Evolutionary conservation across 202 grass and related monocot genomes (phyloP).

Genomic region (Dendrocalamus latiflorus): DNA sequence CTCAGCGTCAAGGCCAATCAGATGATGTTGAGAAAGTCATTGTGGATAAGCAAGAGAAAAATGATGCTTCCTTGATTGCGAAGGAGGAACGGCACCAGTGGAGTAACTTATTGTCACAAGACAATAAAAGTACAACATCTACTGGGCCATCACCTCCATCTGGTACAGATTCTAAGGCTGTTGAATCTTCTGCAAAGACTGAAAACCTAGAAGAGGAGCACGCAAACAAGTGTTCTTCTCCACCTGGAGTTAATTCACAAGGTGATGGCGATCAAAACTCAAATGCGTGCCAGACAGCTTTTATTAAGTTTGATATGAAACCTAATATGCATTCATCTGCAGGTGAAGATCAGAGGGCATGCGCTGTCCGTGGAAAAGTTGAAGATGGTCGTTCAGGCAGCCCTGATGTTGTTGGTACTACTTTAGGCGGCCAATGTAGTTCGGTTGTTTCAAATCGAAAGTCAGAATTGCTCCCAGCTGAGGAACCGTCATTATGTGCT

Average conservation of each 20-base stretch:
- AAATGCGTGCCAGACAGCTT: neutral
- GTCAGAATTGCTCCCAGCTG: conserved; percentile 1
- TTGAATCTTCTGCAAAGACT: conserved; percentile 22
- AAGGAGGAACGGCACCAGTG: conserved; percentile 11
- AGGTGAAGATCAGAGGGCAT: conserved; percentile 32
- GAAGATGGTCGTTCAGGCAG: conserved; percentile 32
- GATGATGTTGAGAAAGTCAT: conserved; percentile 23
- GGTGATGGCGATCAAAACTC: conserved; percentile 19
- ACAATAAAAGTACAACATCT: conserved; percentile 25
- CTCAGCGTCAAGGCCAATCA: conserved; percentile 12
- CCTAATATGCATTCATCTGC: conserved; percentile 25
- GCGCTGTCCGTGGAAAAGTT: conserved; percentile 19
- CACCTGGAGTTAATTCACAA: conserved; percentile 29
- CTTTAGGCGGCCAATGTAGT: conserved; percentile 12
- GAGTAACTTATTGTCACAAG: conserved; percentile 8
- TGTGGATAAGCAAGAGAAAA: conserved; percentile 31
- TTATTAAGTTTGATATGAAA: neutral
- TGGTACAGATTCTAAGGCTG: conserved; percentile 26
- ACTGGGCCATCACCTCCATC: conserved; percentile 23
- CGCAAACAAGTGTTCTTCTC: conserved; percentile 7
- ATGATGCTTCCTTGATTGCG: conserved; percentile 14
- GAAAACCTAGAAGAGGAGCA: conserved; percentile 24
- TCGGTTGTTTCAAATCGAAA: neutral
- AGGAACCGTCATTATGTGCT: conserved; percentile 18
- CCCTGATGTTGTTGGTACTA: conserved; percentile 3